These are phyloP conservation scores for Xylaria sp. DNA, from an alignment of 2,329 filamentous ascomycete species.

Conservation along the genomic window DNA sequence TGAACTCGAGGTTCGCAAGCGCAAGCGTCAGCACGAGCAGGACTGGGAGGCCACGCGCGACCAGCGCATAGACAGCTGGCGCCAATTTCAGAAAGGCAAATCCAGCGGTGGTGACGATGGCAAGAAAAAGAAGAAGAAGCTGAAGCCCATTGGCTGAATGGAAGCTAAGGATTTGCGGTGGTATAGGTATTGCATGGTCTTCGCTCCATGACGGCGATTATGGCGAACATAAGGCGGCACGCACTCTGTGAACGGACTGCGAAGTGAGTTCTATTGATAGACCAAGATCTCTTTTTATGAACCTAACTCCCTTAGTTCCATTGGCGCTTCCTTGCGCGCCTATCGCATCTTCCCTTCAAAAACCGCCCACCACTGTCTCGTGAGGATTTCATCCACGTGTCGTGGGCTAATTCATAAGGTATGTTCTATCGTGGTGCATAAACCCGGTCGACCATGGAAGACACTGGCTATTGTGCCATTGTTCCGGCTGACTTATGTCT, in stretches of 20 bases:
- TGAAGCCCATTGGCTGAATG: slow-evolving; percentile 64
- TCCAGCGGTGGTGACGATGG: slow-evolving; percentile 50
- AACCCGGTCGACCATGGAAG: not conserved
- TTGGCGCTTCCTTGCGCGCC: slow-evolving; percentile 21
- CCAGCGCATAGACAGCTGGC: slow-evolving; percentile 90
- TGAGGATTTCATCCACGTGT: slow-evolving; percentile 8
- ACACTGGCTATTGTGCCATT: not conserved
- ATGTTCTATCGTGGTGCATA: slow-evolving; percentile 12
- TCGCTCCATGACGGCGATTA: slow-evolving; percentile 11
- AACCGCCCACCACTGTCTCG: slow-evolving; percentile 9
- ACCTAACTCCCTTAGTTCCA: slow-evolving; percentile 44
- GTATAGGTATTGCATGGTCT: slow-evolving; percentile 8
- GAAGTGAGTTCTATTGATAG: slow-evolving; percentile 45
- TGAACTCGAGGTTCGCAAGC: slow-evolving; percentile 78
- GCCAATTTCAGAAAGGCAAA: slow-evolving; percentile 83
- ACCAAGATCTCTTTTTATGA: slow-evolving; percentile 38
- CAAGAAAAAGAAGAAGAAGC: slow-evolving; percentile 75
- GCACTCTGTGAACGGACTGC: slow-evolving; percentile 24
- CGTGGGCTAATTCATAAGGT: slow-evolving; percentile 20
- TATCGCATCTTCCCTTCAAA: slow-evolving; percentile 14
- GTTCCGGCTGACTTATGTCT: not conserved
- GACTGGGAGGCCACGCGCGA: slow-evolving; percentile 95
- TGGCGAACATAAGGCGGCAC: slow-evolving; percentile 13
- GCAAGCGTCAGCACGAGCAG: slow-evolving; percentile 89
- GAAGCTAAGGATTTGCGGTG: slow-evolving; percentile 14